Evolutionary conservation across 805 yeast genomes (phyloP), one percentile per base, ranked within the genome.

Genomic region (Zygosaccharomyces pseudorouxii): DNA sequence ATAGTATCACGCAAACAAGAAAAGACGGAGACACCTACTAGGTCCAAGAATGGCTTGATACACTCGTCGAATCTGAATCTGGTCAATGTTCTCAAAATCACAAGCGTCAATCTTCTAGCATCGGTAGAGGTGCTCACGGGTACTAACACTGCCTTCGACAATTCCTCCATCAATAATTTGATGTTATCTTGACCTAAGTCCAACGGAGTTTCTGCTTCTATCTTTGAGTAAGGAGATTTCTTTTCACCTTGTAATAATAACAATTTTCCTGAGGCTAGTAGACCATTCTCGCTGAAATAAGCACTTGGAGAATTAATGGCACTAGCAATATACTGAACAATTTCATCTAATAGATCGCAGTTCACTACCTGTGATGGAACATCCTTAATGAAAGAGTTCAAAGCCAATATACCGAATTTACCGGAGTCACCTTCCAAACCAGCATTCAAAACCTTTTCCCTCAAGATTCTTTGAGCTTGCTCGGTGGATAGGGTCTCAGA

Each of bases 1-100:
- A 87, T 74, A n/a, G 82, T 76, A 60, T 90, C 97, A 55, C 99
- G 76, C 36, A 92, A 84, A 64, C 93, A 83, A 0, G 84, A 71
- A 64, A 92, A 92, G 2, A 89, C 82, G 10, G 87, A 73, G 11
- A 93, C 88, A 3, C 77, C 87, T 45, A 92, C 58, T 0, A 68
- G 52, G 55, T 81, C 81, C 53, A 79, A 70, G 57, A 75, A 72
- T 10, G 84, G 81, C 48, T 70, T 68, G 42, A 87, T 69, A 20
- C 78, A 65, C 7, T 63, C 67, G 0, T 72, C 75, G 54, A 73
- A 77, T 50, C 83, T 79, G 58, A 73, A 69, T 60, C 95, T 76
- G 1, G 89, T 82, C 38, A 85, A 72, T 0, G 96, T 88, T 62
- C 96, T 75, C 22, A 85, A 55, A 4, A 83, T 84, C 10, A 88